Percentiles rank a stretch among this genome's conserved stretches.
These are phyloP conservation scores for Microsporum audouinii DNA, from an alignment of 2,329 filamentous ascomycete genomes.

Conservation along the genomic window DNA sequence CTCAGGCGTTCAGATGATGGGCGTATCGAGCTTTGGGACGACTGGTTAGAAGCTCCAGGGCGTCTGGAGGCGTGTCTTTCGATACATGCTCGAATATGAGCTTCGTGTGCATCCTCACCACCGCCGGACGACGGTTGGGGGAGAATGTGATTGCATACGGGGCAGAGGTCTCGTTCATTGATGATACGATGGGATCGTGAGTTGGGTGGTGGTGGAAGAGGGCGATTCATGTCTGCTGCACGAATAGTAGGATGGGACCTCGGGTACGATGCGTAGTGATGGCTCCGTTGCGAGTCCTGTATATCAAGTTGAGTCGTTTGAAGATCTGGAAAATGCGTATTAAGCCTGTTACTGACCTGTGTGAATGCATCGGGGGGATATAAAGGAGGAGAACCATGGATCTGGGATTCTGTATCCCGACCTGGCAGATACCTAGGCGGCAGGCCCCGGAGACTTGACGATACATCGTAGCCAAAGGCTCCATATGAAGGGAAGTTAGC, in stretches of 20 bases:
- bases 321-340: not conserved
- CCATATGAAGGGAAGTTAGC: conserved; percentile 12
- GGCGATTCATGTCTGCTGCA: conserved; percentile 7
- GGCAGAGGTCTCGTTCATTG: conserved; percentile 37
- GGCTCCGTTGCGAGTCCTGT: conserved; percentile 4
- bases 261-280: not conserved
- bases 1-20: conserved; percentile 16
- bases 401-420: conserved; percentile 6
- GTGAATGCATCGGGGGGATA: conserved; percentile 10
- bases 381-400: conserved; percentile 11
- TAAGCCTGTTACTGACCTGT: not conserved
- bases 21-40: not conserved
- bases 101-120: conserved; percentile 33
- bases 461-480: conserved; percentile 11
- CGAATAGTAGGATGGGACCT: not conserved
- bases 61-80: conserved; percentile 21
- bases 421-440: conserved; percentile 12
- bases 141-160: conserved; percentile 34
- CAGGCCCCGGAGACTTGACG: conserved; percentile 7
- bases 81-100: conserved; percentile 37
- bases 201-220: conserved; percentile 13
- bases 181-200: conserved; percentile 18
- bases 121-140: conserved; percentile 29
- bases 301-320: not conserved
- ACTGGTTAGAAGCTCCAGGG: conserved; percentile 3